Percentiles rank a stretch among this genome's conserved stretches.
phyloP scores from a whole-genome alignment of 768 basidiomycete species.

The Russula sp. region DNA sequence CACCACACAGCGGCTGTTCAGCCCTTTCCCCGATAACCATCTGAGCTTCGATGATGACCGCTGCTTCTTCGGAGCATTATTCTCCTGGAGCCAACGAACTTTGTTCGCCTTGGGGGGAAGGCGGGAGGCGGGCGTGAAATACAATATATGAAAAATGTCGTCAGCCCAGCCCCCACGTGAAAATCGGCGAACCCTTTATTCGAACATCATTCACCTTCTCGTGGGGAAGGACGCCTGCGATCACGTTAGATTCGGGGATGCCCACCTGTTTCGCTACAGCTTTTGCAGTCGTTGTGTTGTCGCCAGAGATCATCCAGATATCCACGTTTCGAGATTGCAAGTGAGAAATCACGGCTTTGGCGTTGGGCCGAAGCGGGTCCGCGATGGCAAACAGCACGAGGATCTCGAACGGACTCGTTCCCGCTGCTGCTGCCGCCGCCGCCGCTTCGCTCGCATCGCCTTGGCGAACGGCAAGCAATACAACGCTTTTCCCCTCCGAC shows the following conservation, averaged over 20 bases:
- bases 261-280: constrained; percentile 65
- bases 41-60: constrained; percentile 27
- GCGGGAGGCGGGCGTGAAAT: no score
- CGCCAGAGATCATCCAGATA: constrained; percentile 81
- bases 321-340: constrained; percentile 48
- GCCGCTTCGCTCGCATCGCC: background rate
- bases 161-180: constrained; percentile 15
- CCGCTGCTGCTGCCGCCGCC: no score
- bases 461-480: constrained; percentile 44
- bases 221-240: constrained; percentile 77
- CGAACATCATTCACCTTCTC: constrained; percentile 51
- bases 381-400: constrained; percentile 53
- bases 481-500: constrained; percentile 60
- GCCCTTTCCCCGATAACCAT: constrained; percentile 22
- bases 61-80: constrained; percentile 32
- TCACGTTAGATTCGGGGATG: constrained; percentile 57
- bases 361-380: constrained; percentile 57
- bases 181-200: background rate
- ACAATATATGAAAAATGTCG: background rate
- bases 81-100: constrained; percentile 47
- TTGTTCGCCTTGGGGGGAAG: constrained; percentile 54
- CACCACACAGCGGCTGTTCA: constrained; percentile 38
- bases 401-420: constrained; percentile 27
- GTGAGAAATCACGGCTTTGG: constrained; percentile 43
- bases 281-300: constrained; percentile 58